phyloP scores from a whole-genome alignment of 805 yeast species.

The Scheffersomyces coipomensis region DNA sequence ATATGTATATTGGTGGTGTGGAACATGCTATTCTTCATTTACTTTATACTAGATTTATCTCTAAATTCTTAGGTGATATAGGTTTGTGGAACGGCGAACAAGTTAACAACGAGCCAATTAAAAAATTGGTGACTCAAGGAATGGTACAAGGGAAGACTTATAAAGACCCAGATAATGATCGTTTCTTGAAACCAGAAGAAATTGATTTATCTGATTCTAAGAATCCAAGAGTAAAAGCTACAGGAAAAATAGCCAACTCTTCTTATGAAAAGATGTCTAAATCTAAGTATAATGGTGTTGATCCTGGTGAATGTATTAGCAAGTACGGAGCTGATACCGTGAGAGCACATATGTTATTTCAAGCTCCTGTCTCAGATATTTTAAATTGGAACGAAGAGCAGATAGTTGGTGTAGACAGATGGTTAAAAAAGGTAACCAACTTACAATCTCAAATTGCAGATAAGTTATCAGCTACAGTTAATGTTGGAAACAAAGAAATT shows the following conservation, averaged over 20 bases:
- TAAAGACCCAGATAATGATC: constrained; percentile 66
- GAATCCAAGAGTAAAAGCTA: constrained; percentile 45
- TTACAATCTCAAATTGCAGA: constrained; percentile 18
- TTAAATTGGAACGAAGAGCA: constrained; percentile 88
- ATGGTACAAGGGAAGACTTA: constrained; percentile 96
- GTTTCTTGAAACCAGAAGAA: constrained; percentile 79
- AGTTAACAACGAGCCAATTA: constrained; percentile 75
- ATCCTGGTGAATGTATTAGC: constrained; percentile 73
- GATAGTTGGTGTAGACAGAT: constrained; percentile 83
- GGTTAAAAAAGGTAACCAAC: constrained; percentile 64
- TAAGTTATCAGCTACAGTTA: constrained; percentile 7
- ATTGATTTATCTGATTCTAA: constrained; percentile 42
- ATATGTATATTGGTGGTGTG: constrained; percentile 89
- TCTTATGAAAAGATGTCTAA: constrained; percentile 94
- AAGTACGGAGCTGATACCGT: constrained; percentile 91
- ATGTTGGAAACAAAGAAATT: neutral
- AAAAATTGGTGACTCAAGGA: constrained; percentile 83
- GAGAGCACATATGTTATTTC: constrained; percentile 89
- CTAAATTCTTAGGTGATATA: constrained; percentile 69
- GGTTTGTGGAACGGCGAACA: constrained; percentile 68
- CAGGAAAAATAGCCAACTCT: constrained; percentile 52
- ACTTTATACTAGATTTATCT: constrained; percentile 78
- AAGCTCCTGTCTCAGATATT: constrained; percentile 81
- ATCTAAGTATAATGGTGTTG: constrained; percentile 92
- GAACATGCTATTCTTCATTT: constrained; percentile 96